Evolutionary conservation across 208 protist genomes (phyloP).

Genomic region (Trypanosoma cruzi): DNA sequence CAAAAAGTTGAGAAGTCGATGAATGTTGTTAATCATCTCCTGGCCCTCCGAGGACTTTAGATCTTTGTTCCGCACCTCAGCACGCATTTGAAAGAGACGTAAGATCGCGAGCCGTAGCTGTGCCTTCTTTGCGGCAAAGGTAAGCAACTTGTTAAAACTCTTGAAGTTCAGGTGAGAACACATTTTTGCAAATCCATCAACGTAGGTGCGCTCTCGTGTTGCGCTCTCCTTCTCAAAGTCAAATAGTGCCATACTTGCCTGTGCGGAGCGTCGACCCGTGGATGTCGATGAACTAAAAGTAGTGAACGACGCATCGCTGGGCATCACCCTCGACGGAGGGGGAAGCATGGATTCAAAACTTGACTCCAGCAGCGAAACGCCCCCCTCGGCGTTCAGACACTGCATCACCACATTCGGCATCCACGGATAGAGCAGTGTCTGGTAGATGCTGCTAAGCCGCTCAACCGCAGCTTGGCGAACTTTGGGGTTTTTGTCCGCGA

Average conservation of each 20-base stretch:
- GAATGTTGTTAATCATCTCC: slow-evolving; percentile 57
- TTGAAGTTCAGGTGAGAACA: slow-evolving; percentile 40
- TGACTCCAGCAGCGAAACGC: slow-evolving; percentile 33
- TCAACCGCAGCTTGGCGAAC: slow-evolving; percentile 63
- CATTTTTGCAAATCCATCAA: slow-evolving; percentile 49
- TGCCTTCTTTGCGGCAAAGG: slow-evolving; percentile 49
- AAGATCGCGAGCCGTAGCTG: slow-evolving; percentile 39
- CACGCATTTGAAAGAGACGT: slow-evolving; percentile 63
- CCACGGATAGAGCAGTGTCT: slow-evolving; percentile 43
- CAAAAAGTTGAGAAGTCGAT: slow-evolving; percentile 68
- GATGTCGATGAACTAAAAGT: not conserved
- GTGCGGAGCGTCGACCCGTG: slow-evolving; percentile 13
- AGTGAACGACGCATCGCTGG: not conserved
- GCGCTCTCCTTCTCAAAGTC: slow-evolving; percentile 67
- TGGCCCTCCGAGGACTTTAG: slow-evolving; percentile 51
- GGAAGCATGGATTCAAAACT: slow-evolving; percentile 57
- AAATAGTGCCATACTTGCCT: slow-evolving; percentile 37
- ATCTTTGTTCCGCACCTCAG: slow-evolving; percentile 36
- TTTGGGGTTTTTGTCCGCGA: slow-evolving; percentile 60
- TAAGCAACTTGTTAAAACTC: slow-evolving; percentile 50
- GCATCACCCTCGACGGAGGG: slow-evolving; percentile 19
- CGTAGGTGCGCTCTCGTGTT: slow-evolving; percentile 37
- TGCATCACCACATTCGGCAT: slow-evolving; percentile 60
- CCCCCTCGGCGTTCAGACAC: slow-evolving; percentile 47
- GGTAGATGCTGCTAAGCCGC: slow-evolving; percentile 55